These are phyloP conservation scores for Neurospora africana DNA, from an alignment of 495 filamentous ascomycete species.

Conservation along the genomic window DNA sequence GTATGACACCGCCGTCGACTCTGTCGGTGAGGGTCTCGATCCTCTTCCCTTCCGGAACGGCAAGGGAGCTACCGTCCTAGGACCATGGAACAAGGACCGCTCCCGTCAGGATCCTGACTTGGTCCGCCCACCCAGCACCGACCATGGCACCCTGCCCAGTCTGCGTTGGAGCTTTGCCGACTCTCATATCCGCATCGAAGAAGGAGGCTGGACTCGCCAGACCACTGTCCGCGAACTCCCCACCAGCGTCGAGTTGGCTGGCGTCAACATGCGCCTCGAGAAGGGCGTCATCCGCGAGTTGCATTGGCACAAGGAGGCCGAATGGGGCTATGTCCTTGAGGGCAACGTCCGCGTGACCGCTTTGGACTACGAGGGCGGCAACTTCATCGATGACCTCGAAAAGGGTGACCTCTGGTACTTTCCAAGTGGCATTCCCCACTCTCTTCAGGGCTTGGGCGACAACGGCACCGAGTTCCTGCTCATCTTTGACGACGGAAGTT, in stretches of 20 bases:
- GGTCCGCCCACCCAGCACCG: conserved; percentile 53
- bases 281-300: conserved; percentile 59
- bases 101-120: conserved; percentile 54
- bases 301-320: conserved; percentile 65
- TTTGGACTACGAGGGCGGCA: conserved; percentile 56
- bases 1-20: conserved; percentile 41
- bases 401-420: conserved; percentile 69
- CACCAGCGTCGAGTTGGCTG: conserved; percentile 49
- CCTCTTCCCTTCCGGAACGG: conserved; percentile 59
- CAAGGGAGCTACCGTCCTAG: conserved; percentile 48
- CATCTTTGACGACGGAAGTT: conserved; percentile 58
- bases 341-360: conserved; percentile 52
- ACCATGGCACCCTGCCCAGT: conserved; percentile 51
- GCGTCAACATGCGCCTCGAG: conserved; percentile 59
- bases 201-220: conserved; percentile 59
- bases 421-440: conserved; percentile 60
- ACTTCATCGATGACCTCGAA: conserved; percentile 58
- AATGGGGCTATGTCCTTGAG: conserved; percentile 58
- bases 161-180: conserved; percentile 61
- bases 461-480: conserved; percentile 64
- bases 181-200: conserved; percentile 57
- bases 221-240: conserved; percentile 52
- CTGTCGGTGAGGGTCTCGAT: conserved; percentile 45
- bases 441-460: conserved; percentile 51
- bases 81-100: conserved; percentile 53